Conservation (phyloP, 495 filamentous ascomycete species). For the Bathelium albidoporum region DNA sequence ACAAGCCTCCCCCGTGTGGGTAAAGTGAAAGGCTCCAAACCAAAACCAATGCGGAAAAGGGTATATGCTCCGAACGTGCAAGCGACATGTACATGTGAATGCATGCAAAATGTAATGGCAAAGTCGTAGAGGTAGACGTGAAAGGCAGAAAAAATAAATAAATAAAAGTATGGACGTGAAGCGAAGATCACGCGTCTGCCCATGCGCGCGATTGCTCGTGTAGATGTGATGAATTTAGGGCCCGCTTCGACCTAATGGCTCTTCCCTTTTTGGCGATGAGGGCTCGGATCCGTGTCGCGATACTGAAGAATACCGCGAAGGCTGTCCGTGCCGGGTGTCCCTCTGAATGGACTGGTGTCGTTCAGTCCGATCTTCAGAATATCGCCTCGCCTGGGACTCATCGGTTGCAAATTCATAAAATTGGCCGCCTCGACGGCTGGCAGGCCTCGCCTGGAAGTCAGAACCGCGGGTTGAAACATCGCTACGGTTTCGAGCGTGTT, state of each 20-base stretch:
- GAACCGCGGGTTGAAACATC: slow-evolving; percentile 44
- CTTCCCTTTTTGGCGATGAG: neutral
- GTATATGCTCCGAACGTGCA: slow-evolving; percentile 2
- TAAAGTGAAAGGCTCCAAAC: neutral
- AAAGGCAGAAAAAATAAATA: neutral
- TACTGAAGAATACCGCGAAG: neutral
- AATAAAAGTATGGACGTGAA: neutral
- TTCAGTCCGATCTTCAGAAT: neutral
- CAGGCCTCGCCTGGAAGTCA: neutral
- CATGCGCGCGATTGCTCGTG: neutral
- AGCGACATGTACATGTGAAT: slow-evolving; percentile 2
- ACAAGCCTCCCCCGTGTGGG: neutral
- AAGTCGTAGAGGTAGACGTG: neutral
- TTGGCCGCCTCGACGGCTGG: slow-evolving; percentile 6
- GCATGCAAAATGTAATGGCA: neutral
- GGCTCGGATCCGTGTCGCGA: neutral
- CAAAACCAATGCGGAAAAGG: neutral
- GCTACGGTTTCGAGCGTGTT: slow-evolving; percentile 58
- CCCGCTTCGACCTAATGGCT: neutral
- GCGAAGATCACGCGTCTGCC: neutral
- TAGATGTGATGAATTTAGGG: neutral
- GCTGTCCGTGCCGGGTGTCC: neutral
- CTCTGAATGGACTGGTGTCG: neutral
- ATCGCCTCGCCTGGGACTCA: neutral
- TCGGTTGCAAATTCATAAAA: neutral